phyloP scores from a whole-genome alignment of 1,139 yeast species.

The Nakaseomyces bracarensis region DNA sequence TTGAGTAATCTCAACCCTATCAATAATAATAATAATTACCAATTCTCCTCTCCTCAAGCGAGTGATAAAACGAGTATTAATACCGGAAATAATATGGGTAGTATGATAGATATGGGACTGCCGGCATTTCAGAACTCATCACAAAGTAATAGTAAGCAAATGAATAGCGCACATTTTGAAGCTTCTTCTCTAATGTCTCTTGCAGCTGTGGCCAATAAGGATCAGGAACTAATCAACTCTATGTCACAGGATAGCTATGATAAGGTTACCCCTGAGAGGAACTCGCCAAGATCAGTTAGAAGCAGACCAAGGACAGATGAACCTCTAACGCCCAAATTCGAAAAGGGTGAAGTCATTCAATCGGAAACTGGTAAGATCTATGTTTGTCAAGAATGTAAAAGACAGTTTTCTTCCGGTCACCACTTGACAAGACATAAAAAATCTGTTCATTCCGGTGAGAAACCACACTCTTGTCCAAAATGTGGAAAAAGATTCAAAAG shows the following conservation, averaged over 20 bases:
- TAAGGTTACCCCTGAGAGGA: slow-evolving; percentile 1
- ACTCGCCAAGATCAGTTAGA: slow-evolving; percentile 1
- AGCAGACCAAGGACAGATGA: neutral
- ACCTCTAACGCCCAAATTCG: slow-evolving; percentile 21
- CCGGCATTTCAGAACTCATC: neutral
- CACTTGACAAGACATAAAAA: slow-evolving; percentile 34
- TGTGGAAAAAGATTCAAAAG: slow-evolving; percentile 34
- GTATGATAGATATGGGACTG: slow-evolving; percentile 1
- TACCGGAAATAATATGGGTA: neutral
- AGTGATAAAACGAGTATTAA: neutral
- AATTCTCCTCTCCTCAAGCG: neutral
- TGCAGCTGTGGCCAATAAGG: slow-evolving; percentile 5
- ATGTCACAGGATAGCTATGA: slow-evolving; percentile 1
- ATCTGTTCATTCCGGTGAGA: slow-evolving; percentile 33
- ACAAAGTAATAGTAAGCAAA: neutral
- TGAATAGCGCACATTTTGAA: neutral
- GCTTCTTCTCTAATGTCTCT: slow-evolving; percentile 2
- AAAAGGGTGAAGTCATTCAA: slow-evolving; percentile 28
- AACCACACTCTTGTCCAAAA: slow-evolving; percentile 33
- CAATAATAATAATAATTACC: neutral
- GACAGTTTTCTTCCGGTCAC: slow-evolving; percentile 33
- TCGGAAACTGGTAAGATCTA: slow-evolving; percentile 32
- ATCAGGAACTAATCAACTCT: slow-evolving; percentile 3
- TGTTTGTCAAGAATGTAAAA: slow-evolving; percentile 31
- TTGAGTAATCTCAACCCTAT: slow-evolving; percentile 4